A percentile compares a stretch with the other conserved stretches of the same genome.
phyloP scores from a whole-genome alignment of 192 early-diverging fungal genomes.

The Backusella mclennaniae region DNA sequence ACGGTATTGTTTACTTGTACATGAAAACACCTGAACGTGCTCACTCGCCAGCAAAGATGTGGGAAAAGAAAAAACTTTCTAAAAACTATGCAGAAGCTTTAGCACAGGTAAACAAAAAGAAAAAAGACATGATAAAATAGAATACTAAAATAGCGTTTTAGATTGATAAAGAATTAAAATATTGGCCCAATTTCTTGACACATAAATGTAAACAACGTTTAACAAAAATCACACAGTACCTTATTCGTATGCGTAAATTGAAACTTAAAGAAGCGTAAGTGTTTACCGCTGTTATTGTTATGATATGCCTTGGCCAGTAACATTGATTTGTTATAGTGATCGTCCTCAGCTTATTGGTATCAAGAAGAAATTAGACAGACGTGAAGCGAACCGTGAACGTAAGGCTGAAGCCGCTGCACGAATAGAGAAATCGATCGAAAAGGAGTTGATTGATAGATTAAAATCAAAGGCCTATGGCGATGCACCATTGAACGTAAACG shows the following conservation, averaged over 20 bases:
- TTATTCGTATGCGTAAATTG: slow-evolving; percentile 92
- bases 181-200: slow-evolving; percentile 89
- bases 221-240: slow-evolving; percentile 95
- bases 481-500: slow-evolving; percentile 91
- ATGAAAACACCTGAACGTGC: slow-evolving; percentile 96
- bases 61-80: slow-evolving; percentile 87
- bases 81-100: slow-evolving; percentile 89
- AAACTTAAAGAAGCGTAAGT: slow-evolving; percentile 70
- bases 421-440: slow-evolving; percentile 90
- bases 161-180: slow-evolving; percentile 88
- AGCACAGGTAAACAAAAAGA: slow-evolving; percentile 50
- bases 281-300: neutral
- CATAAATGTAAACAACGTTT: slow-evolving; percentile 97
- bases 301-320: neutral
- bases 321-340: slow-evolving; percentile 16
- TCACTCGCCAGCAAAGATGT: slow-evolving; percentile 90
- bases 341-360: slow-evolving; percentile 80
- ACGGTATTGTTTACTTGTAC: slow-evolving; percentile 86
- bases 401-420: slow-evolving; percentile 91
- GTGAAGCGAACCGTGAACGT: slow-evolving; percentile 81
- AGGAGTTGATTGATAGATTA: slow-evolving; percentile 91
- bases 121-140: neutral
- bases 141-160: slow-evolving; percentile 16
- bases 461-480: slow-evolving; percentile 95
- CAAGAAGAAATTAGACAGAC: slow-evolving; percentile 92